phyloP scores from a whole-genome alignment of 2,329 filamentous ascomycete genomes.

The Rosellinia necatrix region DNA sequence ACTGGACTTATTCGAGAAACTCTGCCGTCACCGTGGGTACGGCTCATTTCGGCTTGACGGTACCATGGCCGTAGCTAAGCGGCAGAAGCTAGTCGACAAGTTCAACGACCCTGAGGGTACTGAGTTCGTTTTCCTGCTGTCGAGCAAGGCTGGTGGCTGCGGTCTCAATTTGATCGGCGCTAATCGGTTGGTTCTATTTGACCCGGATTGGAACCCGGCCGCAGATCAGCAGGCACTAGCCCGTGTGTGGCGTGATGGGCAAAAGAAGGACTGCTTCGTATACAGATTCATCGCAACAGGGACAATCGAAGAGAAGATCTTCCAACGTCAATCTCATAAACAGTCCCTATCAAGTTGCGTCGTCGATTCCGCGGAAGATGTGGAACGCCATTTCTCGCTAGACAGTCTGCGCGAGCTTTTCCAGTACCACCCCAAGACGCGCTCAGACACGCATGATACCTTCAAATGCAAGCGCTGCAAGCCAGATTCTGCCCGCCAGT shows the following conservation, averaged over 20 bases:
- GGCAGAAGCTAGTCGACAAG: slow-evolving; percentile 94
- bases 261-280: slow-evolving; percentile 99
- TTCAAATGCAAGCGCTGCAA: slow-evolving; percentile 98
- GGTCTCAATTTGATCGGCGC: slow-evolving; percentile 83
- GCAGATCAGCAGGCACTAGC: slow-evolving; percentile 96
- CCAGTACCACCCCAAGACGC: slow-evolving; percentile 84
- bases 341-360: slow-evolving; percentile 95
- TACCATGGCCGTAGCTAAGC: slow-evolving; percentile 96
- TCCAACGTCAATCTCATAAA: slow-evolving; percentile 97
- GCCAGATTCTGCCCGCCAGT: slow-evolving; percentile 77
- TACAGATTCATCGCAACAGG: slow-evolving; percentile 99
- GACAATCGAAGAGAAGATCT: slow-evolving; percentile 98
- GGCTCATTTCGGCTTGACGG: slow-evolving; percentile 89
- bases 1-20: slow-evolving; percentile 87
- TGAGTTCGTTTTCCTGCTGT: slow-evolving; percentile 95
- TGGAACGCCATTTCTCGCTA: slow-evolving; percentile 93
- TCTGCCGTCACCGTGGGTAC: slow-evolving; percentile 85
- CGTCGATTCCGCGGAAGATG: slow-evolving; percentile 94
- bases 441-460: slow-evolving; percentile 94
- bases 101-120: slow-evolving; percentile 92
- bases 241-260: slow-evolving; percentile 97
- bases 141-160: slow-evolving; percentile 94
- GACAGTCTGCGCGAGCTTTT: slow-evolving; percentile 92
- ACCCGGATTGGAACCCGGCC: slow-evolving; percentile 97
- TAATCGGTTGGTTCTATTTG: slow-evolving; percentile 85